These are phyloP conservation scores for Neofusicoccum laricinum DNA, from an alignment of 2,329 filamentous ascomycete species.

Conservation along the genomic window DNA sequence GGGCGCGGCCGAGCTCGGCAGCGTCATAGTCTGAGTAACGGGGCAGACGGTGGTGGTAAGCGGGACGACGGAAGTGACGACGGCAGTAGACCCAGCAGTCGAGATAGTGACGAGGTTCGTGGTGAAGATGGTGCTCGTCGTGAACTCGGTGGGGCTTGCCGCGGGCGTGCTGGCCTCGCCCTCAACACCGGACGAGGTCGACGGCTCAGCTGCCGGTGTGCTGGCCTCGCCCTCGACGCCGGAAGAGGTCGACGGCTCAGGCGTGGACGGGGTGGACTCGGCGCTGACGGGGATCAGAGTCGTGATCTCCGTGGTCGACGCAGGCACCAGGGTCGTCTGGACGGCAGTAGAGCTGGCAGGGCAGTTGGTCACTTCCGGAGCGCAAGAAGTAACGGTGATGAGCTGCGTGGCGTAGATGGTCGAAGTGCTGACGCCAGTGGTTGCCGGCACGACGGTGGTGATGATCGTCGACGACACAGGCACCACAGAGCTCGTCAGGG, in stretches of 20 bases:
- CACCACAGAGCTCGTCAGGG: background rate
- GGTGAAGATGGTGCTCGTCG: background rate
- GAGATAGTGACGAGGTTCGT: background rate
- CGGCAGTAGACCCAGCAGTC: conserved; percentile 5
- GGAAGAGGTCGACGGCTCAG: background rate
- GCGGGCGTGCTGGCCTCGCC: background rate
- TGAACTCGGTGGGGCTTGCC: background rate
- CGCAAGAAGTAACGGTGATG: conserved; percentile 11
- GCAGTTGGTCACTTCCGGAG: conserved; percentile 8
- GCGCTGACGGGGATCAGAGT: conserved; percentile 5
- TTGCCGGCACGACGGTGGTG: background rate
- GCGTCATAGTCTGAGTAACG: conserved; percentile 26
- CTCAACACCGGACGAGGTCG: background rate
- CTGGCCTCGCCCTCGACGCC: background rate
- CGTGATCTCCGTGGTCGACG: conserved; percentile 1
- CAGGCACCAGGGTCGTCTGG: background rate
- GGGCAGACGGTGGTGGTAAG: conserved; percentile 28
- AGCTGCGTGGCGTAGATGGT: conserved; percentile 7
- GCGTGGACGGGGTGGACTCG: background rate
- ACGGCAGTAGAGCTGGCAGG: conserved; percentile 10
- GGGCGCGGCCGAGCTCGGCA: conserved; percentile 8
- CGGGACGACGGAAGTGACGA: conserved; percentile 1
- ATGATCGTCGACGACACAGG: background rate
- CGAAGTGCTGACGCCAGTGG: background rate
- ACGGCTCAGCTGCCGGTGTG: background rate